A percentile compares a stretch with the other conserved stretches of the same genome.
These are phyloP conservation scores for Kurtzmaniella quercitrusa DNA, from an alignment of 1,139 yeast genomes.

Conservation along the genomic window DNA sequence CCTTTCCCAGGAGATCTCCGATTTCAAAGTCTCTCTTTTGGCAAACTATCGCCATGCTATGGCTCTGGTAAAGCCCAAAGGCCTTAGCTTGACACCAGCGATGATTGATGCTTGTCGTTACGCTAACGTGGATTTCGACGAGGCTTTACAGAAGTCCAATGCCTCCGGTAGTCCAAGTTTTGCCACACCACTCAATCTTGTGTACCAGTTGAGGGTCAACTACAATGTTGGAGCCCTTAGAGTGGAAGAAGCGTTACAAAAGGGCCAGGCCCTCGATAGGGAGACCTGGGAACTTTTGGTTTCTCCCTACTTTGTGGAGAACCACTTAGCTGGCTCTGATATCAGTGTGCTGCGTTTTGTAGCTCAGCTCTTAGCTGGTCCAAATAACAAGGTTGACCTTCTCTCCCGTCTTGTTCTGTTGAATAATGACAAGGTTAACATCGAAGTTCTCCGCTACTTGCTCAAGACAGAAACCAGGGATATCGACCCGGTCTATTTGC, in stretches of 20 bases:
- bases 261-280: slow-evolving; percentile 27
- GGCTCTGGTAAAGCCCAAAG: slow-evolving; percentile 5
- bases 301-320: not conserved
- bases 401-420: slow-evolving; percentile 18
- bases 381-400: slow-evolving; percentile 13
- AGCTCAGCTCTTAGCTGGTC: slow-evolving; percentile 22
- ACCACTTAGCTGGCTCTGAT: slow-evolving; percentile 4
- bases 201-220: slow-evolving; percentile 26
- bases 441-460: slow-evolving; percentile 19
- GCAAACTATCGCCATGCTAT: slow-evolving; percentile 14
- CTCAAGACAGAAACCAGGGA: slow-evolving; percentile 7
- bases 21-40: slow-evolving; percentile 21
- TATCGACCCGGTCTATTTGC: slow-evolving; percentile 11
- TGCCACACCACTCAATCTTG: slow-evolving; percentile 23
- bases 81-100: slow-evolving; percentile 14
- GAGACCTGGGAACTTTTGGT: slow-evolving; percentile 25
- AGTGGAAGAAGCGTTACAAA: slow-evolving; percentile 24
- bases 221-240: slow-evolving; percentile 22
- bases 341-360: slow-evolving; percentile 22
- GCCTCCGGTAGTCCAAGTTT: slow-evolving; percentile 2
- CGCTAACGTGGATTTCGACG: slow-evolving; percentile 9
- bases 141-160: not conserved
- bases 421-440: slow-evolving; percentile 26
- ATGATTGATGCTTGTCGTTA: slow-evolving; percentile 18
- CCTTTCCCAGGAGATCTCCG: slow-evolving; percentile 30